phyloP scores from a whole-genome alignment of 352 stramenopile species.

The Hyaloperonospora arabidopsidis region DNA sequence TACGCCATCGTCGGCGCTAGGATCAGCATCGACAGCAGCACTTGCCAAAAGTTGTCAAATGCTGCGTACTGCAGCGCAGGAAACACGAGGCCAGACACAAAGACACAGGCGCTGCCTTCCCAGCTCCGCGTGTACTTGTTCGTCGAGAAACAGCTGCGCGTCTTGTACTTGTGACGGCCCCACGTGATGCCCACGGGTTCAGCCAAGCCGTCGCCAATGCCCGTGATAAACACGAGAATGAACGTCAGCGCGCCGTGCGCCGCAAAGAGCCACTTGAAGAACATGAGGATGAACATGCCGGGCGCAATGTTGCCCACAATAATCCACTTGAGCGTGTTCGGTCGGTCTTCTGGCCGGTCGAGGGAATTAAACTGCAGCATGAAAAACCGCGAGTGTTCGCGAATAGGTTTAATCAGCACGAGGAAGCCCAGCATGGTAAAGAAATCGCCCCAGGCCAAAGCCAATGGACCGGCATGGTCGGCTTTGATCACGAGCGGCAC shows the following conservation, averaged over 20 bases:
- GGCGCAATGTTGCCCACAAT: constrained; percentile 62
- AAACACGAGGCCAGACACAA: constrained; percentile 72
- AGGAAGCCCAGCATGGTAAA: constrained; percentile 76
- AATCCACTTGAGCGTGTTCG: constrained; percentile 83
- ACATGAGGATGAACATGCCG: constrained; percentile 74
- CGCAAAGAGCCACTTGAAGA: constrained; percentile 81
- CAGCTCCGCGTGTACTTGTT: constrained; percentile 82
- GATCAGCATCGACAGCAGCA: constrained; percentile 69
- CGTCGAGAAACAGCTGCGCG: constrained; percentile 68
- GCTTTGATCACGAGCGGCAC: constrained; percentile 72
- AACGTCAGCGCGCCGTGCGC: constrained; percentile 49
- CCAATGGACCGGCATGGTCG: constrained; percentile 47
- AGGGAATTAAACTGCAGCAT: constrained; percentile 88
- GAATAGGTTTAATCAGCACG: constrained; percentile 78
- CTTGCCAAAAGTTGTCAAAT: constrained; percentile 74
- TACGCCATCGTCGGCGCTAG: constrained; percentile 77
- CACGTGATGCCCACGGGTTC: constrained; percentile 75
- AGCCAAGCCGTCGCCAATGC: constrained; percentile 67
- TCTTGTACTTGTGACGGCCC: constrained; percentile 84
- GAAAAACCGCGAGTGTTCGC: constrained; percentile 73
- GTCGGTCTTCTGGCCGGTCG: constrained; percentile 73
- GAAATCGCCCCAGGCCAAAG: constrained; percentile 77
- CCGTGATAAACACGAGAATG: constrained; percentile 78
- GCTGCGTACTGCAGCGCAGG: constrained; percentile 64
- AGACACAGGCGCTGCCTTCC: constrained; percentile 75